Evolutionary conservation across 306 rosid genomes (phyloP), one percentile per base, ranked within the genome.

Genomic region (Cucurbita pepo): DNA sequence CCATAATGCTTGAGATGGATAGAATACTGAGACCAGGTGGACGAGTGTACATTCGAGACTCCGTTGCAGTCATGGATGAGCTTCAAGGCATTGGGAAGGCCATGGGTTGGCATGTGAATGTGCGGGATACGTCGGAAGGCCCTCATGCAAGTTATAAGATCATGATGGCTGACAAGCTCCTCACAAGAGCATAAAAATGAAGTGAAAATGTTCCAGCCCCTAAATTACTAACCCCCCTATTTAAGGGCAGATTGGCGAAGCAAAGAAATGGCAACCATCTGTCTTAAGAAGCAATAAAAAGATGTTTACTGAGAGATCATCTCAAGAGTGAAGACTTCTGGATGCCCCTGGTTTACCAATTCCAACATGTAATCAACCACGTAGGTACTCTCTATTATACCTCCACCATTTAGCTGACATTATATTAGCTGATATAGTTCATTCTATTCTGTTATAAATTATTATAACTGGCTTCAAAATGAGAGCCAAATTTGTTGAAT

Each of bases 1-100:
- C 79, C 71, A 90, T 93, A 75, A 88, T 93, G 91, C 85, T 90
- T 12, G 98, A 93, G 85, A 89, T 93, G 89, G 97, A 93, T 54
- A 80, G 97, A 71, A 86, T 93, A 76, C 82, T 93, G 74, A 86
- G 97, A 75, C 97, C 96, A 2, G 91, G 90, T 4, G 98, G 98
- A 50, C 88, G 79, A 9, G 96, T 87, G 6, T 93, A 93, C 58
- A 87, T 93, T 14, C 96, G 88, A 3, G 98, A 93, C 84, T 63
- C 85, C 0, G 38, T 86, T 10, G n/a, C 72, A 19, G 81, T 90
- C 57, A 76, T 93, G 1, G 63, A 65, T 41, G 96, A 90, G 79
- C 82, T 90, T 66, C 74, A 85, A 65, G 87, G 83, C 74, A 82
- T 90, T 51, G 91, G 87, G 22, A 77, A 73, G 44, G 94, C 91